Conservation (phyloP, 208 protist genomes). For the Trypanosoma melophagium region DNA sequence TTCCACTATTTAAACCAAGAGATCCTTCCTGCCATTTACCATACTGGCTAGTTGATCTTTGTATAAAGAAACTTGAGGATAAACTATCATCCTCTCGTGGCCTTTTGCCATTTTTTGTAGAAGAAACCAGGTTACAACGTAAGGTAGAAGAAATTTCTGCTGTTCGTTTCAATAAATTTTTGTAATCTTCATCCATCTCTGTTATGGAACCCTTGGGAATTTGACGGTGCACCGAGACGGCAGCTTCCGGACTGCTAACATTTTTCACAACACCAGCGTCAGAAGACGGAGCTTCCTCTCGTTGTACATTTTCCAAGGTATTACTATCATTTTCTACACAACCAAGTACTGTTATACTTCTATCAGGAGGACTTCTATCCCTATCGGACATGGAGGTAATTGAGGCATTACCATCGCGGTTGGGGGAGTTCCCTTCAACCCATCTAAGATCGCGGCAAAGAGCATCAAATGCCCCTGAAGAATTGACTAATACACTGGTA, state of each 20-base stretch:
- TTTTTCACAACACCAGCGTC: background rate
- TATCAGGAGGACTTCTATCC: background rate
- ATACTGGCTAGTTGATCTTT: background rate
- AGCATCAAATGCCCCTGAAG: slow-evolving; percentile 3
- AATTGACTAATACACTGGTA: no score
- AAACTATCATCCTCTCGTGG: background rate
- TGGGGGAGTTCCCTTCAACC: slow-evolving; percentile 1
- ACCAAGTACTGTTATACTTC: background rate
- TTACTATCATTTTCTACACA: background rate
- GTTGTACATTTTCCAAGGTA: background rate
- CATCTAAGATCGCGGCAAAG: slow-evolving; percentile 12
- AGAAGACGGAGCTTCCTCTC: background rate
- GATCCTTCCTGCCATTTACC: background rate
- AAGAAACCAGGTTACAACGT: slow-evolving; percentile 1
- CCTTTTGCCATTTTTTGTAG: slow-evolving; percentile 5
- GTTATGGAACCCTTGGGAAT: background rate
- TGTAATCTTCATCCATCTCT: slow-evolving; percentile 16
- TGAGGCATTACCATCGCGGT: background rate
- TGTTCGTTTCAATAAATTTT: slow-evolving; percentile 11
- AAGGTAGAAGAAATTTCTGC: slow-evolving; percentile 3
- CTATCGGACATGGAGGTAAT: background rate
- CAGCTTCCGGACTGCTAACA: slow-evolving; percentile 1
- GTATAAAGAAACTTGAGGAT: background rate
- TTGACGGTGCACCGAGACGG: background rate
- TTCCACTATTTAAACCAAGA: slow-evolving; percentile 1